Conservation (phyloP, 2,329 filamentous ascomycete species). For the Trichophyton benhamiae region DNA sequence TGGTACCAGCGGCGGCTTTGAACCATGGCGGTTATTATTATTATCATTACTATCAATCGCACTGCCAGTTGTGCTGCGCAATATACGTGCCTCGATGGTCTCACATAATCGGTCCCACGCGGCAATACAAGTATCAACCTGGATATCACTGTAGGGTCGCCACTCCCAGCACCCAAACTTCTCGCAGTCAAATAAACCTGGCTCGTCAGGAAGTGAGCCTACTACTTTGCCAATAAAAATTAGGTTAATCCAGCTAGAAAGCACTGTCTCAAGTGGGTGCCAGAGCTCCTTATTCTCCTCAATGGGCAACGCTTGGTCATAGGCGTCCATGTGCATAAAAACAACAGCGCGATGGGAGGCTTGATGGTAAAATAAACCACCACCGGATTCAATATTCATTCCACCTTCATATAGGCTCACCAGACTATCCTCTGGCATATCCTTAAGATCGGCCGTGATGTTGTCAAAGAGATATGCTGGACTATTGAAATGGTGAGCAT, state of each 20-base stretch:
- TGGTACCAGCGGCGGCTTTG: not conserved
- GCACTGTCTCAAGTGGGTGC: slow-evolving; percentile 19
- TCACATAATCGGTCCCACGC: slow-evolving; percentile 3
- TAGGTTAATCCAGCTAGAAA: slow-evolving; percentile 18
- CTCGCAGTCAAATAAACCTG: slow-evolving; percentile 13
- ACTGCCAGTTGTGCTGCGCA: not conserved
- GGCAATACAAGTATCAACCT: slow-evolving; percentile 5
- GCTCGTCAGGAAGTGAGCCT: slow-evolving; percentile 7
- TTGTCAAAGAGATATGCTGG: not conserved
- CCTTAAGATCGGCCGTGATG: slow-evolving; percentile 12
- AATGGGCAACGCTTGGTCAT: slow-evolving; percentile 12
- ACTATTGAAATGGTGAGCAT: not conserved
- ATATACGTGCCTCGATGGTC: slow-evolving; percentile 1
- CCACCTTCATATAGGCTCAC: slow-evolving; percentile 13
- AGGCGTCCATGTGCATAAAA: slow-evolving; percentile 10
- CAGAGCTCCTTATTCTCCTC: slow-evolving; percentile 14
- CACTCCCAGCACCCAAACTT: slow-evolving; percentile 22
- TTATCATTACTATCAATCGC: not conserved
- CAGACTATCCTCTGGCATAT: slow-evolving; percentile 11
- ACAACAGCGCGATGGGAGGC: slow-evolving; percentile 10
- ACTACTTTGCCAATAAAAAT: slow-evolving; percentile 16
- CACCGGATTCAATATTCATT: slow-evolving; percentile 6
- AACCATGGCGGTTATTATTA: not conserved
- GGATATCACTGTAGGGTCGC: slow-evolving; percentile 19
- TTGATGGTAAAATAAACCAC: slow-evolving; percentile 23